Evolutionary conservation across 176 grass and related monocot species (phyloP).

Genomic region (bread wheat (Triticum aestivum)): DNA sequence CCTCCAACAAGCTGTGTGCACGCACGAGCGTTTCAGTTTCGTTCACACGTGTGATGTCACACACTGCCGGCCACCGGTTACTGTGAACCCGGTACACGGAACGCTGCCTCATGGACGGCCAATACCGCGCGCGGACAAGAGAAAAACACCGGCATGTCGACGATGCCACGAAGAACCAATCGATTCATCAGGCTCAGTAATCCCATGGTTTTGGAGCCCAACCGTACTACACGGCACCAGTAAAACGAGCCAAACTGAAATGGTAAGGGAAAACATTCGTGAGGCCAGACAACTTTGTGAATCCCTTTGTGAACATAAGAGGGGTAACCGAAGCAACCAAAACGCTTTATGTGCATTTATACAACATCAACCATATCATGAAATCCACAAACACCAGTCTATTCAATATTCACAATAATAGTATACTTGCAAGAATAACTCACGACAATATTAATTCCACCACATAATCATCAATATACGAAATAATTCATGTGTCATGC

Average conservation of each 20-base stretch:
- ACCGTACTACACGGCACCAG: no score
- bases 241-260: no score
- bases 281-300: no score
- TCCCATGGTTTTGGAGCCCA: no score
- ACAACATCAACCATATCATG: neutral
- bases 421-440: neutral
- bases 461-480: neutral
- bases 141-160: neutral
- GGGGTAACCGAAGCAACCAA: neutral
- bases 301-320: no score
- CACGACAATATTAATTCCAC: neutral
- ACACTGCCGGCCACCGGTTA: no score
- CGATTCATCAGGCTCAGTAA: no score
- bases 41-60: neutral
- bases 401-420: neutral
- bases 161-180: neutral
- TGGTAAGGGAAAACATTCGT: no score
- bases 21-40: neutral
- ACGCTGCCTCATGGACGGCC: no score
- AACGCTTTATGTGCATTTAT: neutral
- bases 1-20: neutral
- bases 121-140: constrained; percentile 24
- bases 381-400: neutral
- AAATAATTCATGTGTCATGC: neutral
- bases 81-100: neutral